Evolutionary conservation across 1,284 basidiomycete species (phyloP).

Genomic region (Fomitopsis palustris): DNA sequence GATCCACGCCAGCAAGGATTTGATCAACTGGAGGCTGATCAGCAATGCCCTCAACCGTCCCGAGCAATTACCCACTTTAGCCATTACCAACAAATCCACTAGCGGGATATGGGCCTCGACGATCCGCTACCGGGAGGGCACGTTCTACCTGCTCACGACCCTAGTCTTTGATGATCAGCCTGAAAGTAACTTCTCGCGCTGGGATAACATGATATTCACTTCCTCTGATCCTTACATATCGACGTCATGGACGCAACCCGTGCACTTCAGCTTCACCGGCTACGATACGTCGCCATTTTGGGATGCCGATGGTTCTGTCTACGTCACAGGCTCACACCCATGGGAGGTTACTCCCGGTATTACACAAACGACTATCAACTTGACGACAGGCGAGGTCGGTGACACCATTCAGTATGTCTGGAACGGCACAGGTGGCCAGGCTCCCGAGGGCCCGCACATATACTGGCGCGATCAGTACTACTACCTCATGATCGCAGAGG

Average conservation of each 20-base stretch:
- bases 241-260: not conserved
- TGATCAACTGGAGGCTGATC: not conserved
- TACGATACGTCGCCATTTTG: conserved; percentile 1
- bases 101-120: not conserved
- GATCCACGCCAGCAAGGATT: not conserved
- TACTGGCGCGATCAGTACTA: not conserved
- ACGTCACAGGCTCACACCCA: not conserved
- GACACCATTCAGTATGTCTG: not conserved
- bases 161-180: conserved; percentile 2
- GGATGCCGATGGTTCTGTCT: not conserved
- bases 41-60: not conserved
- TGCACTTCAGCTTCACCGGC: conserved; percentile 1
- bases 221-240: not conserved
- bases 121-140: not conserved
- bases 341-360: not conserved
- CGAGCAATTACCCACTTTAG: not conserved
- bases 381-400: not conserved
- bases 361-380: not conserved
- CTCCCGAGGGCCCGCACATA: conserved; percentile 1
- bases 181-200: not conserved
- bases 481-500: conserved; percentile 4
- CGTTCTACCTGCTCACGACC: not conserved
- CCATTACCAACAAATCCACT: not conserved
- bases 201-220: conserved; percentile 1
- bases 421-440: not conserved